phyloP scores from a whole-genome alignment of 345 rosid genomes.

The Eucalyptus dawsonii region DNA sequence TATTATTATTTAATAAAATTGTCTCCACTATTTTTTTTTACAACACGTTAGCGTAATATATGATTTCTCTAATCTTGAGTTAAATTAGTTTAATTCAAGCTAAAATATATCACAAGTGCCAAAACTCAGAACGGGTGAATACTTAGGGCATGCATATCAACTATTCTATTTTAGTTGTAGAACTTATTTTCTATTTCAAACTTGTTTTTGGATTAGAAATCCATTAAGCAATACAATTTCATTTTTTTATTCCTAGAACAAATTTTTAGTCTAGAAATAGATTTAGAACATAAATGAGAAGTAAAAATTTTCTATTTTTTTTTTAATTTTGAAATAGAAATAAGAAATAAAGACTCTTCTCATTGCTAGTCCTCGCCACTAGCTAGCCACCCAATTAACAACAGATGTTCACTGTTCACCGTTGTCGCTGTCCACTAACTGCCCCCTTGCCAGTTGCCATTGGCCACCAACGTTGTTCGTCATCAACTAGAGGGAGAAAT shows the following conservation, averaged over 20 bases:
- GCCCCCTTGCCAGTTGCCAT: rapidly evolving
- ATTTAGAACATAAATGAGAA: too few species aligned
- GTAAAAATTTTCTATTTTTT: rapidly evolving
- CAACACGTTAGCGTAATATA: not conserved
- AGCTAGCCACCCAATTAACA: rapidly evolving
- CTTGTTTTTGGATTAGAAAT: rapidly evolving
- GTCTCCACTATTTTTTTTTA: not conserved
- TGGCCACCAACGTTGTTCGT: too few species aligned
- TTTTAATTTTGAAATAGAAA: too few species aligned
- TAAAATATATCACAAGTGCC: too few species aligned
- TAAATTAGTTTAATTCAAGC: not conserved
- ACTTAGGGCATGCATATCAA: too few species aligned
- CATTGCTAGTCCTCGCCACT: too few species aligned
- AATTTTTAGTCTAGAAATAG: too few species aligned
- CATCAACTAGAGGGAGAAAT: too few species aligned
- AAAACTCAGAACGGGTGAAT: rapidly evolving
- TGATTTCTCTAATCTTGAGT: not conserved
- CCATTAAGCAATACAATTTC: too few species aligned
- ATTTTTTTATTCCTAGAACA: too few species aligned
- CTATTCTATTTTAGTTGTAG: too few species aligned
- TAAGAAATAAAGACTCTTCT: too few species aligned
- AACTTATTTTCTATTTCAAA: rapidly evolving
- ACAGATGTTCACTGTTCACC: rapidly evolving
- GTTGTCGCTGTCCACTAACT: rapidly evolving
- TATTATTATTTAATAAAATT: not conserved